These are phyloP conservation scores for Globisporangium acanthophoron DNA, from an alignment of 352 stramenopile species.

Conservation along the genomic window DNA sequence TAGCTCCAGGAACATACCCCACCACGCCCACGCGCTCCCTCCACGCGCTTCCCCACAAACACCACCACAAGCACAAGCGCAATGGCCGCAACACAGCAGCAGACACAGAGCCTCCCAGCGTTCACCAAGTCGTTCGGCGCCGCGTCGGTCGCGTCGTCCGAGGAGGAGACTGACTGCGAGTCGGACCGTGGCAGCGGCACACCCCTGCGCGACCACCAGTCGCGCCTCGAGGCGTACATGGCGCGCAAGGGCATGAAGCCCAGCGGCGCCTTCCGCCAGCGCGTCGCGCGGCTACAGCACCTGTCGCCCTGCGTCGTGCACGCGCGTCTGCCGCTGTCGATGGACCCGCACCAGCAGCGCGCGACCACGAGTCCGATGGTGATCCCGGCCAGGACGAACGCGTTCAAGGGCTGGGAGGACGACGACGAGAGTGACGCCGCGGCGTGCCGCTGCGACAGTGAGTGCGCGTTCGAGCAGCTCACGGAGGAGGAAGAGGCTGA, in stretches of 20 bases:
- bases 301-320: conserved; percentile 7
- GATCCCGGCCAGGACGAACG: conserved; percentile 22
- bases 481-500: conserved; percentile 3
- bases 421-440: conserved; percentile 6
- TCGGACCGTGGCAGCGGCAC: conserved; percentile 46
- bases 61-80: not conserved
- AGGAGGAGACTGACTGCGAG: conserved; percentile 68
- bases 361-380: conserved; percentile 24
- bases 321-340: not conserved
- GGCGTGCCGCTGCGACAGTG: conserved; percentile 36
- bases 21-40: not conserved
- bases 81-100: conserved; percentile 7
- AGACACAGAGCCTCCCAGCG: conserved; percentile 35
- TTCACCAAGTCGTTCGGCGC: conserved; percentile 11
- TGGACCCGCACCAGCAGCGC: not conserved
- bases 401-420: conserved; percentile 24
- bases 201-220: conserved; percentile 36
- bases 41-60: not conserved
- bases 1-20: too few species aligned
- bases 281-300: conserved; percentile 4
- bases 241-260: conserved; percentile 16
- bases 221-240: conserved; percentile 45
- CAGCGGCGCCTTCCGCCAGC: conserved; percentile 20
- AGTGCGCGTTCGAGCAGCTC: conserved; percentile 25
- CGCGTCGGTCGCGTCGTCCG: conserved; percentile 36